These are phyloP conservation scores for Wickerhamiella qilinensis DNA, from an alignment of 805 yeast genomes.

Conservation along the genomic window DNA sequence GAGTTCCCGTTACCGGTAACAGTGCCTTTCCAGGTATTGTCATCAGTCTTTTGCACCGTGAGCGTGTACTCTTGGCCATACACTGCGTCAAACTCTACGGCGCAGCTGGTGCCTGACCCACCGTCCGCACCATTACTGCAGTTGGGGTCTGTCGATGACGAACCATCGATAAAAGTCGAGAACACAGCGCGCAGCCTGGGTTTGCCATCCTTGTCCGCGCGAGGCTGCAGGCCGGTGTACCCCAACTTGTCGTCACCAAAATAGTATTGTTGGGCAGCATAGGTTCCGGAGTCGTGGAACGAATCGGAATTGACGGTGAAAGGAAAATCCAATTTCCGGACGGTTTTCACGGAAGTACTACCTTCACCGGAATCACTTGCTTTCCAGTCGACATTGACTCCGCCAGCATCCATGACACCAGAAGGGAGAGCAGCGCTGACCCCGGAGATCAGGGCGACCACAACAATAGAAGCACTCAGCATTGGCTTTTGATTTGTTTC, in stretches of 20 bases:
- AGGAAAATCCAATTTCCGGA: neutral
- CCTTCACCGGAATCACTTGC: neutral
- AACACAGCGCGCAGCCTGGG: neutral
- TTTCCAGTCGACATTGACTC: neutral
- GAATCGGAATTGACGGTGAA: neutral
- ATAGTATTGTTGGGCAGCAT: neutral
- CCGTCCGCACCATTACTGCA: neutral
- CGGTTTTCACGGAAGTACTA: neutral
- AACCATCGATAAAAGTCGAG: neutral
- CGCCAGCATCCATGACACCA: neutral
- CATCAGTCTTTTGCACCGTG: neutral
- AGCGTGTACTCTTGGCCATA: neutral
- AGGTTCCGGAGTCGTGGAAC: neutral
- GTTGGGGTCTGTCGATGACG: neutral
- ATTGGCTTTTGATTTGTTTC: too few relatives aligned
- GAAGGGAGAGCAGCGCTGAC: neutral
- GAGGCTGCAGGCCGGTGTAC: neutral
- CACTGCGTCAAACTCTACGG: neutral
- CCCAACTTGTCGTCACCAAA: neutral
- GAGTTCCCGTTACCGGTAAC: neutral
- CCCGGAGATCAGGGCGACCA: too few relatives aligned
- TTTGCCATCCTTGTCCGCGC: neutral
- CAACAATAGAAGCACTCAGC: too few relatives aligned
- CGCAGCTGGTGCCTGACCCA: neutral
- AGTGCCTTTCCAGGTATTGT: neutral